Base-by-base conservation (phyloP, 176 grass and related monocot genomes). In the Aegilops sharonensis region DNA sequence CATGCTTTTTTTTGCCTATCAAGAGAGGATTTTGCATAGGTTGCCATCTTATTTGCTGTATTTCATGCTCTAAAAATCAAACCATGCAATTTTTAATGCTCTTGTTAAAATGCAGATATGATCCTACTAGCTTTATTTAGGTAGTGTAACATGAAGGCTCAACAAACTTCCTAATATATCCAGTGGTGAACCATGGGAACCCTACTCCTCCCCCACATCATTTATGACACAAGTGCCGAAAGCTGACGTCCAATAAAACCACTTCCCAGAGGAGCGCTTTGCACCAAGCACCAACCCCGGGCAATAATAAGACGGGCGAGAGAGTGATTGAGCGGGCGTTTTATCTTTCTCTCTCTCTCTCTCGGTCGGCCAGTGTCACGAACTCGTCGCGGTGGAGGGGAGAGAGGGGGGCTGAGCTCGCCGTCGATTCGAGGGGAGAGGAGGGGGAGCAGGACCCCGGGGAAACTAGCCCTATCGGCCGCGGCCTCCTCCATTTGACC, bases 321-420 rank as follows among this genome's bases (percentile, higher is more conserved):
- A 64, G 4, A 68, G 59, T 45, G 64, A 68, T 47, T 30, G 40
- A 35, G 25, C 3, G 39, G 62, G 59, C 52, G 45, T 85, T 11
- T 68, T 85, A 4, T 31, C 59, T 75, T 7, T 68, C 68, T 62
- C 27, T 69, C 47, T 68, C 43, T 56, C 68, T 50, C 21, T 8
- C 13, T 60, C 59, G 87, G 56, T 66, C 85, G 67, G 85, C 75
- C 45, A 80, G 75, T 84, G 85, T 60, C 75, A 87, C 75, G 81
- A 30, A 69, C 81, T 80, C 76, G 68, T 81, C 61, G 85, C 43
- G 72, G 72, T 9, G 72, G 43, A 52, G 61, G 32, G 14, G n/a
- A 4, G 56, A 54, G 35, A 42, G 31, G 43, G 72, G 42, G 39
- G 13, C 3, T 75, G 72, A 75, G 79, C 74, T 87, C 43, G 56